Evolutionary conservation across 495 filamentous ascomycete genomes (phyloP).

Genomic region (Ramalina intermedia): DNA sequence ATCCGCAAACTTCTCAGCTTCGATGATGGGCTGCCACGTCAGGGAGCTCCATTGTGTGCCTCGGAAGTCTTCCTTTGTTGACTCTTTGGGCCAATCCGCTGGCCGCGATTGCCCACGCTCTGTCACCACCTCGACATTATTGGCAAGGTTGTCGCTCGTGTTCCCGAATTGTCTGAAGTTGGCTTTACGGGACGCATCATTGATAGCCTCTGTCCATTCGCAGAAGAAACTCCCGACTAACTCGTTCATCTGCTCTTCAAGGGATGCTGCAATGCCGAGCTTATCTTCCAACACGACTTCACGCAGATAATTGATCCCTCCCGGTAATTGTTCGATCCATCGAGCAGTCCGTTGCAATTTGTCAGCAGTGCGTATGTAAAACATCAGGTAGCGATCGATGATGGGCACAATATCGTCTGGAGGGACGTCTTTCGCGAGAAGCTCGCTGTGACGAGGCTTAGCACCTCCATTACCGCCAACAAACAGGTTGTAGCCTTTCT

Average conservation of each 20-base stretch:
- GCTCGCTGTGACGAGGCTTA: slow-evolving; percentile 68
- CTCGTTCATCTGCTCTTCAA: slow-evolving; percentile 82
- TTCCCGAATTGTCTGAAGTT: slow-evolving; percentile 83
- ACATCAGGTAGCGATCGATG: slow-evolving; percentile 83
- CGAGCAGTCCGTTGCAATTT: slow-evolving; percentile 87
- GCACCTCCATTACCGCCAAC: slow-evolving; percentile 89
- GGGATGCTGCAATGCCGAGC: slow-evolving; percentile 71
- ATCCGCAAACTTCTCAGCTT: slow-evolving; percentile 59
- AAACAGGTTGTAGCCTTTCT: slow-evolving; percentile 92
- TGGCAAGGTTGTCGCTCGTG: slow-evolving; percentile 55
- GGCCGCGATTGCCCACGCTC: slow-evolving; percentile 69
- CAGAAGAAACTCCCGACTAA: slow-evolving; percentile 84
- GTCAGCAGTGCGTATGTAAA: slow-evolving; percentile 94
- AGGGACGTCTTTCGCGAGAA: slow-evolving; percentile 85
- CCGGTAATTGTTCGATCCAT: slow-evolving; percentile 81
- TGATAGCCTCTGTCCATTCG: slow-evolving; percentile 85
- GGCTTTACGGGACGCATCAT: slow-evolving; percentile 49
- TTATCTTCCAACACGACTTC: slow-evolving; percentile 81
- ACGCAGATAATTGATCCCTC: slow-evolving; percentile 71
- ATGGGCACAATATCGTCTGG: slow-evolving; percentile 75
- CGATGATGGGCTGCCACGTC: slow-evolving; percentile 71
- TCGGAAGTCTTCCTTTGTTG: slow-evolving; percentile 60
- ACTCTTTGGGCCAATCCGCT: slow-evolving; percentile 66
- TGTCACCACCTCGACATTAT: slow-evolving; percentile 50
- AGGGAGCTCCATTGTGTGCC: slow-evolving; percentile 56